Percentiles rank a stretch among this genome's conserved stretches.
phyloP scores from a whole-genome alignment of 2,329 filamentous ascomycete genomes.

The Pseudocercospora fuligena region DNA sequence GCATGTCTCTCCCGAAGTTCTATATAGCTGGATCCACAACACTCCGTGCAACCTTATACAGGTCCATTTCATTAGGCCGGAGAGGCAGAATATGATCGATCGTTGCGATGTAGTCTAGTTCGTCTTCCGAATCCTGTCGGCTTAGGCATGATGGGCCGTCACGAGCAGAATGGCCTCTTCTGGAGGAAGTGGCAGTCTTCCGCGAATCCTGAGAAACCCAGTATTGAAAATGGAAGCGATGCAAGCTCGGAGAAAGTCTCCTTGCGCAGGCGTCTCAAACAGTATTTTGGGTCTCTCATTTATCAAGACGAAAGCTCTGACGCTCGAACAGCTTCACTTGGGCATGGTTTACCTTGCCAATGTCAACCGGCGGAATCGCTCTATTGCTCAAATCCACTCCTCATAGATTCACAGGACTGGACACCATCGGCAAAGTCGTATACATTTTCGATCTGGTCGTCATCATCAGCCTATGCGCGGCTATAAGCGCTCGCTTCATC shows the following conservation, averaged over 20 bases:
- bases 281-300: background rate
- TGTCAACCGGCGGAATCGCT: conserved; percentile 54
- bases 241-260: background rate
- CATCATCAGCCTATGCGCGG: conserved; percentile 44
- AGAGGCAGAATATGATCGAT: background rate
- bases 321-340: conserved; percentile 21
- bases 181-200: conserved; percentile 13
- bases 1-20: background rate
- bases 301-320: background rate
- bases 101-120: no score
- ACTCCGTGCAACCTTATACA: background rate
- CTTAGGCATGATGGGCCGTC: conserved; percentile 1
- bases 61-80: background rate
- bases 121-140: background rate
- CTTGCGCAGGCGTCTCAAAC: background rate
- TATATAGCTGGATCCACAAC: background rate
- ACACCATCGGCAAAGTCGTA: conserved; percentile 57
- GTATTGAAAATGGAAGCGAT: background rate
- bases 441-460: conserved; percentile 58
- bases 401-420: conserved; percentile 54
- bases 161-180: conserved; percentile 11
- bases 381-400: conserved; percentile 51
- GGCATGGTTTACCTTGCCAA: conserved; percentile 52
- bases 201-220: background rate
- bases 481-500: conserved; percentile 51